Evolutionary conservation across 2,329 filamentous ascomycete genomes (phyloP).

Genomic region (Davidsoniella virescens): DNA sequence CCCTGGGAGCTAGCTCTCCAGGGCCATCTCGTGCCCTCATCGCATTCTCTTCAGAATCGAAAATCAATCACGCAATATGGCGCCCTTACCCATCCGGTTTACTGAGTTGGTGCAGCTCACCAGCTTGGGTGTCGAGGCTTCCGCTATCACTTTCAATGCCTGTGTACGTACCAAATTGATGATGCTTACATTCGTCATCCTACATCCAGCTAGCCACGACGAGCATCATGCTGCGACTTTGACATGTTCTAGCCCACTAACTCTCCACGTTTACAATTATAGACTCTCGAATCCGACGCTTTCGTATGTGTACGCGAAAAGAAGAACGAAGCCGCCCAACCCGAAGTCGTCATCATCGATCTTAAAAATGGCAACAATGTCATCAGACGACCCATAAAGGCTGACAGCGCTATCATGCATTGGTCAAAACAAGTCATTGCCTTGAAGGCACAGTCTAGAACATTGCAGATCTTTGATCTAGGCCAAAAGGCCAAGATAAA

Average conservation of each 20-base stretch:
- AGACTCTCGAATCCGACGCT: slow-evolving; percentile 96
- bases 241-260: slow-evolving; percentile 11
- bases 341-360: slow-evolving; percentile 94
- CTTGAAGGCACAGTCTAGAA: slow-evolving; percentile 83
- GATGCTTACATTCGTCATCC: background rate
- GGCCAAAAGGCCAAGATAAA: slow-evolving; percentile 89
- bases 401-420: slow-evolving; percentile 99
- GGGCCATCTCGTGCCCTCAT: background rate
- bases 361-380: slow-evolving; percentile 96
- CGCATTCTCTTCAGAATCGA: background rate
- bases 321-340: slow-evolving; percentile 64
- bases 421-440: slow-evolving; percentile 93
- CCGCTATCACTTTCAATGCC: slow-evolving; percentile 59
- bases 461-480: slow-evolving; percentile 94
- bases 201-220: background rate
- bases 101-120: slow-evolving; percentile 66
- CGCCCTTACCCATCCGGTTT: slow-evolving; percentile 79
- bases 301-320: slow-evolving; percentile 96
- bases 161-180: slow-evolving; percentile 40
- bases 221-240: background rate
- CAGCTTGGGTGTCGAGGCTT: slow-evolving; percentile 30
- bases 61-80: slow-evolving; percentile 25
- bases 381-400: slow-evolving; percentile 88
- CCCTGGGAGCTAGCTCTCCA: slow-evolving; percentile 13
- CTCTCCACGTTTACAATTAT: slow-evolving; percentile 3